phyloP scores from a whole-genome alignment of 2,329 filamentous ascomycete genomes.

The Colletotrichum costaricense region DNA sequence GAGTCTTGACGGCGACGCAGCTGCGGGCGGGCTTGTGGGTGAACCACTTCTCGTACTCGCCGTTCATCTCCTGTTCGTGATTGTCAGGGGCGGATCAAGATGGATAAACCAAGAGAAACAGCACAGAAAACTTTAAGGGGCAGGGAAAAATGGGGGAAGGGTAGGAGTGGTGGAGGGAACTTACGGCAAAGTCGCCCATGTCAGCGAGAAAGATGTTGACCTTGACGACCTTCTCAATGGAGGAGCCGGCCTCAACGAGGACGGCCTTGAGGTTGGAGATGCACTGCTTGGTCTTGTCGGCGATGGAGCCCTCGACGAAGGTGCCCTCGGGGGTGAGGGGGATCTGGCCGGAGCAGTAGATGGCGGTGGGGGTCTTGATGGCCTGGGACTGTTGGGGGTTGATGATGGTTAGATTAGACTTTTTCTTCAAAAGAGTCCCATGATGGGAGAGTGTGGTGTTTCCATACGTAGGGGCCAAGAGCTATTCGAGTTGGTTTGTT shows the following conservation, averaged over 20 bases:
- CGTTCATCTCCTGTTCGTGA: conserved; percentile 76
- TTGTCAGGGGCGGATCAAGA: background rate
- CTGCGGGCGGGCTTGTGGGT: conserved; percentile 86
- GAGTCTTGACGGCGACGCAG: conserved; percentile 89
- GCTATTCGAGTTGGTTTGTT: conserved; percentile 50
- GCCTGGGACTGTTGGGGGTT: conserved; percentile 66
- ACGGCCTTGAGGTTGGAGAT: conserved; percentile 87
- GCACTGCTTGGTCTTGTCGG: conserved; percentile 71
- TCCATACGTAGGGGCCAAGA: conserved; percentile 71
- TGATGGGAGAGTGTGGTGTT: conserved; percentile 16
- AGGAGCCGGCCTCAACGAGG: conserved; percentile 82
- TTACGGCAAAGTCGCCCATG: conserved; percentile 85
- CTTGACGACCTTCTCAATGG: conserved; percentile 86
- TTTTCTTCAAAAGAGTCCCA: background rate
- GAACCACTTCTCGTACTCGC: conserved; percentile 86
- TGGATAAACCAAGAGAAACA: background rate
- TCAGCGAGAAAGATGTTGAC: conserved; percentile 91
- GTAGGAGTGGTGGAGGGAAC: conserved; percentile 37
- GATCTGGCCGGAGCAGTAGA: conserved; percentile 80
- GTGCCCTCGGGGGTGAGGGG: conserved; percentile 70
- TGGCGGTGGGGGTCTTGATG: conserved; percentile 72
- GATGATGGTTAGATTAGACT: conserved; percentile 22
- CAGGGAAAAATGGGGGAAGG: no score
- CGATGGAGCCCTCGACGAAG: conserved; percentile 68
- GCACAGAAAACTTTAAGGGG: no score